Conservation (phyloP, 352 stramenopile genomes). For the Pythium insidiosum region DNA sequence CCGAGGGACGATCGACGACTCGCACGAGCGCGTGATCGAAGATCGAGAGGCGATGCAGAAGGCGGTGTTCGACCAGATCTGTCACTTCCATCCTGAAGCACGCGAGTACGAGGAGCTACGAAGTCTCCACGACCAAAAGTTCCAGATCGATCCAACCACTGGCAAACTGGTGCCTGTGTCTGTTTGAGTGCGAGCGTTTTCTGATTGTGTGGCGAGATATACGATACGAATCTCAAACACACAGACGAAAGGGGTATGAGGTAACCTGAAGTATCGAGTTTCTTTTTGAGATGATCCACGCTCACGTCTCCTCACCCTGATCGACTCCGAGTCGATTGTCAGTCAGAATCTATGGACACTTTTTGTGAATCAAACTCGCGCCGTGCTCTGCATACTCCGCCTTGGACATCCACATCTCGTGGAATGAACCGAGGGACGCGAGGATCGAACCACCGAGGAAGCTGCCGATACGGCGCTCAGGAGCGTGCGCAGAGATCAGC, state of each 20-base stretch:
- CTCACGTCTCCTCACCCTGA: too few relatives aligned
- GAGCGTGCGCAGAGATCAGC: conserved; percentile 48
- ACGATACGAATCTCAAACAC: too few relatives aligned
- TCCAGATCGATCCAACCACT: conserved; percentile 38
- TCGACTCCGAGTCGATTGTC: too few relatives aligned
- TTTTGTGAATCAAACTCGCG: conserved; percentile 94
- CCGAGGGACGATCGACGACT: conserved; percentile 54
- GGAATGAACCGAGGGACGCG: conserved; percentile 94
- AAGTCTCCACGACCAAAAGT: conserved; percentile 53
- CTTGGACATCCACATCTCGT: conserved; percentile 99
- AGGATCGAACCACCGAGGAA: conserved; percentile 96
- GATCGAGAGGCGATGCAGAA: conserved; percentile 63
- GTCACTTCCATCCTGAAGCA: conserved; percentile 65
- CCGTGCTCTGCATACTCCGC: conserved; percentile 98
- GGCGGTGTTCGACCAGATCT: conserved; percentile 76
- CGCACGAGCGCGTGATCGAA: conserved; percentile 54
- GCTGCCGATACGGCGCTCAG: conserved; percentile 59
- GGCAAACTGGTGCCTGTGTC: conserved; percentile 47
- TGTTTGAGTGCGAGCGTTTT: too few relatives aligned
- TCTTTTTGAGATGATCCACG: too few relatives aligned
- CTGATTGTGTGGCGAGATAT: too few relatives aligned
- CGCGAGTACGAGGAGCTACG: conserved; percentile 52
- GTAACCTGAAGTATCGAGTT: too few relatives aligned
- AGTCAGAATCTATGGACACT: conserved; percentile 86
- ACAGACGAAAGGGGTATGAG: too few relatives aligned